phyloP scores from a whole-genome alignment of 306 rosid genomes.

The Quercus bicolor region DNA sequence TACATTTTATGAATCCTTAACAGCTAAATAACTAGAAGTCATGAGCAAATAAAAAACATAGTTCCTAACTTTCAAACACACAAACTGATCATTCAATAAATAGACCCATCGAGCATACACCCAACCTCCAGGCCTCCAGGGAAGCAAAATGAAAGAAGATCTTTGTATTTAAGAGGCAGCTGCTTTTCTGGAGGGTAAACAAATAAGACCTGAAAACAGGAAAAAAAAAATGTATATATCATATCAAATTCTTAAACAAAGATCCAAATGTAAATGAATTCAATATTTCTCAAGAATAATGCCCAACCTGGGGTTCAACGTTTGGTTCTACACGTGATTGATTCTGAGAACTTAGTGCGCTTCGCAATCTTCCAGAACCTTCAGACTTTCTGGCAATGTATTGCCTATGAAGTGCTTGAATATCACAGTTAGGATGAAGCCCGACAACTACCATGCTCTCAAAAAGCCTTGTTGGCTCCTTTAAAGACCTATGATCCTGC shows the following conservation, averaged over 20 bases:
- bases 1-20: not conserved
- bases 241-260: not conserved
- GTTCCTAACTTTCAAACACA: not conserved
- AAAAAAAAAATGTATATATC: not conserved
- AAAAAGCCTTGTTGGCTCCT: conserved; percentile 80
- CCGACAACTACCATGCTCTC: conserved; percentile 96
- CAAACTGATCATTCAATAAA: not conserved
- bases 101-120: conserved; percentile 13
- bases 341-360: conserved; percentile 59
- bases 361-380: conserved; percentile 62
- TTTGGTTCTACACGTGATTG: conserved; percentile 77
- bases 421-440: conserved; percentile 88
- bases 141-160: conserved; percentile 91
- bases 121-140: conserved; percentile 94
- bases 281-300: not conserved
- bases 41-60: not conserved
- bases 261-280: conserved; percentile 1
- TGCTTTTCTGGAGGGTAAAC: conserved; percentile 88
- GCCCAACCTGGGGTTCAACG: conserved; percentile 88
- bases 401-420: conserved; percentile 73
- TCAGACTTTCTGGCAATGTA: conserved; percentile 60
- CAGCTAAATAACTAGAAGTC: not conserved
- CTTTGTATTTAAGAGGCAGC: conserved; percentile 79
- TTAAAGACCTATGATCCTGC: conserved; percentile 86
- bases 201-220: conserved; percentile 64